phyloP scores from a whole-genome alignment of 768 basidiomycete genomes.

The Leccinum fibrillosum region DNA sequence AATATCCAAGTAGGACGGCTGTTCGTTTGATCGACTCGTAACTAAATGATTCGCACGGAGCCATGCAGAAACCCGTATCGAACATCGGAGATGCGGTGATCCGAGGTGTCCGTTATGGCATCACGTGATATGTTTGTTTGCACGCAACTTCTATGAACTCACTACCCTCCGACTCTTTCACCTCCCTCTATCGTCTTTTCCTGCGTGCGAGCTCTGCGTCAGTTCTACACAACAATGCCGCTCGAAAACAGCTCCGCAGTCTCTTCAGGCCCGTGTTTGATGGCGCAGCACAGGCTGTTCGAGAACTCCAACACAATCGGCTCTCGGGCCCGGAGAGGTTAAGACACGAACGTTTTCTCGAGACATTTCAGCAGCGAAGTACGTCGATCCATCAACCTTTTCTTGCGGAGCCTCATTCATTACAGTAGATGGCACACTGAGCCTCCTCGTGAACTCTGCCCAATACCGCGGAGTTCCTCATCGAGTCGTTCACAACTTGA shows the following conservation, averaged over 20 bases:
- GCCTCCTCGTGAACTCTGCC: slow-evolving; percentile 59
- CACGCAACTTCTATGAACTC: slow-evolving; percentile 3
- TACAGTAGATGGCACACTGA: slow-evolving; percentile 67
- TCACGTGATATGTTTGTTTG: slow-evolving; percentile 14
- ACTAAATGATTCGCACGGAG: not conserved
- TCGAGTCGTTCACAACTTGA: slow-evolving; percentile 51
- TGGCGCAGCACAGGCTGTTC: slow-evolving; percentile 42
- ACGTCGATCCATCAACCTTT: slow-evolving; percentile 8
- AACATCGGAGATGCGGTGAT: not conserved
- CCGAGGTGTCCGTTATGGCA: not conserved
- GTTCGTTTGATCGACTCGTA: slow-evolving; percentile 4
- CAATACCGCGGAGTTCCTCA: slow-evolving; percentile 62
- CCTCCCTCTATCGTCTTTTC: slow-evolving; percentile 58
- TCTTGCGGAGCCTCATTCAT: slow-evolving; percentile 11
- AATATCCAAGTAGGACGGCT: not conserved
- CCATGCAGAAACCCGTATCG: not conserved
- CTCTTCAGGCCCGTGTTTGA: slow-evolving; percentile 58
- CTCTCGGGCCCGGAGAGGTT: slow-evolving; percentile 28
- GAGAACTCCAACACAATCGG: slow-evolving; percentile 36
- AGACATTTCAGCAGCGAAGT: slow-evolving; percentile 57
- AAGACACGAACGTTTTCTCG: slow-evolving; percentile 41
- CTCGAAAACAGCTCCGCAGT: slow-evolving; percentile 42
- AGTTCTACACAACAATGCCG: slow-evolving; percentile 49
- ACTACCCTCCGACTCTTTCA: slow-evolving; percentile 37
- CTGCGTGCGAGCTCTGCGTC: slow-evolving; percentile 55